Evolutionary conservation across 495 filamentous ascomycete genomes (phyloP).

Genomic region (Parmelia sp.): DNA sequence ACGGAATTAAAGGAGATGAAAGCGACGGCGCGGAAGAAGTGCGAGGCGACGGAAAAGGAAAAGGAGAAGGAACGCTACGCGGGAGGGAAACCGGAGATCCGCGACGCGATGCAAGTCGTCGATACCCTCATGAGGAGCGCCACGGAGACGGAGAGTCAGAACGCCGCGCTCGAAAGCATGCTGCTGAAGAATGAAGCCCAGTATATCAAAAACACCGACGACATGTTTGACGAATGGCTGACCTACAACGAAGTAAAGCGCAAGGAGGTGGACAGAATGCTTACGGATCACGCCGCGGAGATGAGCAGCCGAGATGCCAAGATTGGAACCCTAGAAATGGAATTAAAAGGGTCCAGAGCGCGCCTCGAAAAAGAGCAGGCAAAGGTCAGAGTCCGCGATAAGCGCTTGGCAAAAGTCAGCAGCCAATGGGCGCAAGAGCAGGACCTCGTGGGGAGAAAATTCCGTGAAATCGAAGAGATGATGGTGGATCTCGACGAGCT

Average conservation of each 20-base stretch:
- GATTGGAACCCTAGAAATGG: not conserved
- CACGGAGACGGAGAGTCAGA: not conserved
- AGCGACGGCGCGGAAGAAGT: not conserved
- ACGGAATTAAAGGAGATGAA: not conserved
- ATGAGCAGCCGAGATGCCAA: not conserved
- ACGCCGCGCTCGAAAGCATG: not conserved
- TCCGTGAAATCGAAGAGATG: not conserved
- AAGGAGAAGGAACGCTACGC: not conserved
- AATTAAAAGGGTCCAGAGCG: not conserved
- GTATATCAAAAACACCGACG: not conserved
- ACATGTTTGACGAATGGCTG: constrained; percentile 6
- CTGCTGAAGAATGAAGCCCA: not conserved
- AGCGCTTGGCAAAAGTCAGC: not conserved
- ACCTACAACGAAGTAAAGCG: not conserved
- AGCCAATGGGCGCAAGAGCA: not conserved
- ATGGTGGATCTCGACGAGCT: not conserved
- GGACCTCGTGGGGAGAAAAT: not conserved
- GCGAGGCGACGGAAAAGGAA: not conserved
- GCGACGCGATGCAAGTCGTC: not conserved
- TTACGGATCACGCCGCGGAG: not conserved
- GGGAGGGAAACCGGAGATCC: not conserved
- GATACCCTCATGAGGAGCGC: constrained; percentile 1
- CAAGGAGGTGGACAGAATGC: not conserved
- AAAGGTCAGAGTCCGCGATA: not conserved
- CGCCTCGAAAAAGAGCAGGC: not conserved